These are phyloP conservation scores for Yamadazyma blattariae DNA, from an alignment of 1,139 yeast species.

Conservation along the genomic window DNA sequence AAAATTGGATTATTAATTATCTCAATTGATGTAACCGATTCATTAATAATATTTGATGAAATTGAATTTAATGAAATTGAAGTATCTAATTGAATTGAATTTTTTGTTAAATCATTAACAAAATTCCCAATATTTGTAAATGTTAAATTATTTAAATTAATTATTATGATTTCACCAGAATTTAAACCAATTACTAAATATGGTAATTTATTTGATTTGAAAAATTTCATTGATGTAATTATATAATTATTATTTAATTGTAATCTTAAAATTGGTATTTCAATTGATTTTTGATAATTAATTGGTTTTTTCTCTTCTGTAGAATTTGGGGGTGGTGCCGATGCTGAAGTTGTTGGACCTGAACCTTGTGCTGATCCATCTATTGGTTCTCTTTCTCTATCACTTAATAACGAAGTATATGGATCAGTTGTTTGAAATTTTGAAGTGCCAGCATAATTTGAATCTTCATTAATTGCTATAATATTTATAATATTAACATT, in stretches of 20 bases:
- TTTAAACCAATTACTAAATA: slow-evolving; percentile 35
- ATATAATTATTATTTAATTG: slow-evolving; percentile 25
- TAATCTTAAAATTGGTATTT: slow-evolving; percentile 34
- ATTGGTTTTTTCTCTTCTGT: slow-evolving; percentile 2
- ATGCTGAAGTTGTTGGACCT: not conserved
- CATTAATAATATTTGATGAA: slow-evolving; percentile 13
- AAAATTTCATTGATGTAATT: slow-evolving; percentile 29
- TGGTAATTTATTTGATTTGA: slow-evolving; percentile 21
- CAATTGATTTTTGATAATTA: slow-evolving; percentile 22
- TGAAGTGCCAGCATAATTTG: slow-evolving; percentile 21
- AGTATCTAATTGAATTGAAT: slow-evolving; percentile 9
- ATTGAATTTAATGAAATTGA: slow-evolving; percentile 9
- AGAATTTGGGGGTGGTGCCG: not conserved
- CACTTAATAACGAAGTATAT: slow-evolving; percentile 17
- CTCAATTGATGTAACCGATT: slow-evolving; percentile 32
- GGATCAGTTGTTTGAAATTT: slow-evolving; percentile 23
- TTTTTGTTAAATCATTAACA: slow-evolving; percentile 15
- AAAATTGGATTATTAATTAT: slow-evolving; percentile 28
- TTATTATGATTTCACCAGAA: slow-evolving; percentile 31
- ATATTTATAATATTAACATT: slow-evolving; percentile 39
- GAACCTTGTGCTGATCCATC: too few species aligned
- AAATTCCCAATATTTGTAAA: slow-evolving; percentile 24
- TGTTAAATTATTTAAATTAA: slow-evolving; percentile 28
- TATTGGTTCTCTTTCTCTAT: slow-evolving; percentile 10
- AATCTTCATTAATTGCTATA: slow-evolving; percentile 26